Conservation (phyloP, 192 early-diverging fungal genomes). For the Entomortierella lignicola region DNA sequence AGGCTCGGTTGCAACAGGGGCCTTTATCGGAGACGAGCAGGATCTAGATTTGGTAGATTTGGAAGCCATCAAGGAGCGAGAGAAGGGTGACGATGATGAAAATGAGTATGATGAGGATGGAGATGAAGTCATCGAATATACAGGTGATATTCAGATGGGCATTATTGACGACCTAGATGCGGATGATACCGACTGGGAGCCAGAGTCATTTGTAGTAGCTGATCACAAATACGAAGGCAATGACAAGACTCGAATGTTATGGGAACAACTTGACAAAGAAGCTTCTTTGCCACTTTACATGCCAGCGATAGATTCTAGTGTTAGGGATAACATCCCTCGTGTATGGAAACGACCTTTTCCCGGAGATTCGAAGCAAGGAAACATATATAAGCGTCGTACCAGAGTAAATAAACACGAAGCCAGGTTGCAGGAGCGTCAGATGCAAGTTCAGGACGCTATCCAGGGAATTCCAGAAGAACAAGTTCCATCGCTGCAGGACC, state of each 20-base stretch:
- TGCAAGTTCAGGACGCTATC: slow-evolving; percentile 2
- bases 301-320: slow-evolving; percentile 1
- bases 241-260: background rate
- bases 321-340: background rate
- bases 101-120: background rate
- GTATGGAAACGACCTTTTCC: slow-evolving; percentile 11
- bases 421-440: background rate
- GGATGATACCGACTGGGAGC: slow-evolving; percentile 6
- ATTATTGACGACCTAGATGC: slow-evolving; percentile 16
- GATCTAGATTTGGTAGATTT: too few species aligned
- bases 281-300: slow-evolving; percentile 26
- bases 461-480: too few species aligned
- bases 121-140: background rate
- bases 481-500: too few species aligned
- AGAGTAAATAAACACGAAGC: background rate
- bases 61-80: background rate
- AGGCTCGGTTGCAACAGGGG: slow-evolving; percentile 18
- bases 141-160: background rate
- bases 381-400: background rate
- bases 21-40: too few species aligned
- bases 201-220: background rate
- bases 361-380: background rate
- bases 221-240: background rate
- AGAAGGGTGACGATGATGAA: background rate
- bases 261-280: background rate